phyloP scores from a whole-genome alignment of 768 basidiomycete genomes.

The Candolleomyces efflorescens region DNA sequence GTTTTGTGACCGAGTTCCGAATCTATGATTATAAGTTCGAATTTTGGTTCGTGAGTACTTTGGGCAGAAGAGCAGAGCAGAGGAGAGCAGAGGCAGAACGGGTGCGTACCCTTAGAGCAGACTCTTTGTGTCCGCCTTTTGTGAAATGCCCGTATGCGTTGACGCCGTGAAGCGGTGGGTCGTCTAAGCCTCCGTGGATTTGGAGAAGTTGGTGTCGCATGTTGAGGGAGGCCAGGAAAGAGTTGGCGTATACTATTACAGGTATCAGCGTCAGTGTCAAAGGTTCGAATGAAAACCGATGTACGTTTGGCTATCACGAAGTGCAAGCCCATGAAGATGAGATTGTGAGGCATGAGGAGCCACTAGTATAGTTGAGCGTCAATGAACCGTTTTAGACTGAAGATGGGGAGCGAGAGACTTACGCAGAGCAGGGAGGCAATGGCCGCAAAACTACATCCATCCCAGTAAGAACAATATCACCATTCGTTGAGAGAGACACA shows the following conservation, averaged over 20 bases:
- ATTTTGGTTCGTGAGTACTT: neutral
- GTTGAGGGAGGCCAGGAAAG: conserved; percentile 24
- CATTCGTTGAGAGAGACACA: neutral
- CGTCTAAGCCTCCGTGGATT: conserved; percentile 3
- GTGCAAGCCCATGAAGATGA: conserved; percentile 43
- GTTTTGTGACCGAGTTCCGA: conserved; percentile 2
- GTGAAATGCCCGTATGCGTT: neutral
- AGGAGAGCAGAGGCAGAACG: neutral
- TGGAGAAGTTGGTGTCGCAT: conserved; percentile 6
- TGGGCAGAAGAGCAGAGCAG: neutral
- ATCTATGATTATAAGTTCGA: neutral
- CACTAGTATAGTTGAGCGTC: conserved; percentile 23
- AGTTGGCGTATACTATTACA: conserved; percentile 32
- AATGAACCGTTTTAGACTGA: neutral
- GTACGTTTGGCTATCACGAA: conserved; percentile 44
- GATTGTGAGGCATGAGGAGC: conserved; percentile 38
- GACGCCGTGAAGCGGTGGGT: neutral
- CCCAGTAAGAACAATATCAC: neutral
- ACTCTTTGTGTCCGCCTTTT: neutral
- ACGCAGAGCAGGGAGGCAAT: conserved; percentile 40
- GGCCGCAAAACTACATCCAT: conserved; percentile 30
- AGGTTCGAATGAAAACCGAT: too few relatives aligned
- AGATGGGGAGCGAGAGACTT: conserved; percentile 13
- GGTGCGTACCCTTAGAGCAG: neutral
- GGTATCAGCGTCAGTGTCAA: neutral